Percentiles rank a stretch among this genome's conserved stretches.
These are phyloP conservation scores for Gomphus sp. DNA, from an alignment of 1,284 basidiomycete species.

Conservation along the genomic window DNA sequence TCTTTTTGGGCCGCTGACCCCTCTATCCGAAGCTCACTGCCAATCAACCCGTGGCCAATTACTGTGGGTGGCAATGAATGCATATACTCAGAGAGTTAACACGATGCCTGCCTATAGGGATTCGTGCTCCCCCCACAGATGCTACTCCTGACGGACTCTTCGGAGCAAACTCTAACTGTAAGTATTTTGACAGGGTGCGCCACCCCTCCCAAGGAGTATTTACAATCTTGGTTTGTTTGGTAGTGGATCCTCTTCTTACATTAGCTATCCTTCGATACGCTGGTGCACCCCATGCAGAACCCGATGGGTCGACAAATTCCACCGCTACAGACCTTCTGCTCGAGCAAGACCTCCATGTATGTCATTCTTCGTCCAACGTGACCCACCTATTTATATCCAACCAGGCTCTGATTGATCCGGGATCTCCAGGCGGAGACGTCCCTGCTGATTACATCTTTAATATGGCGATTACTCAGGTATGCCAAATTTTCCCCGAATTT, in stretches of 20 bases:
- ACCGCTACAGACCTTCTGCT: conserved; percentile 22
- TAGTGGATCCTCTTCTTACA: conserved; percentile 16
- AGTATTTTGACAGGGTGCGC: no score
- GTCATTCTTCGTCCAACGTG: not conserved
- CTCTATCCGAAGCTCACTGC: not conserved
- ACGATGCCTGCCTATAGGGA: conserved; percentile 12
- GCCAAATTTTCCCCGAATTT: no score
- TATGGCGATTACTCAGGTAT: not conserved
- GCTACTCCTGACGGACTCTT: conserved; percentile 19
- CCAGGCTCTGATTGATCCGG: conserved; percentile 22
- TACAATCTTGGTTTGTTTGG: not conserved
- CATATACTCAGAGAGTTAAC: not conserved
- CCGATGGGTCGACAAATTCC: conserved; percentile 18
- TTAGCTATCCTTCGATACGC: conserved; percentile 32
- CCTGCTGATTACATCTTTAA: not conserved
- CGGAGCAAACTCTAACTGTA: not conserved
- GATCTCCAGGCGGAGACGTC: conserved; percentile 16
- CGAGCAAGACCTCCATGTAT: conserved; percentile 26
- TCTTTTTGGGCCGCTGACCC: not conserved
- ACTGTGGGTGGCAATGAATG: conserved; percentile 1
- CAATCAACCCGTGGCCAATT: conserved; percentile 10
- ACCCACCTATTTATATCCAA: not conserved
- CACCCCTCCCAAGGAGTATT: no score
- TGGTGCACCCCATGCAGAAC: conserved; percentile 25
- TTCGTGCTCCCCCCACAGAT: conserved; percentile 16